Base-by-base conservation (phyloP, 2,329 filamentous ascomycete species). In the Coniochaeta pulveracea region DNA sequence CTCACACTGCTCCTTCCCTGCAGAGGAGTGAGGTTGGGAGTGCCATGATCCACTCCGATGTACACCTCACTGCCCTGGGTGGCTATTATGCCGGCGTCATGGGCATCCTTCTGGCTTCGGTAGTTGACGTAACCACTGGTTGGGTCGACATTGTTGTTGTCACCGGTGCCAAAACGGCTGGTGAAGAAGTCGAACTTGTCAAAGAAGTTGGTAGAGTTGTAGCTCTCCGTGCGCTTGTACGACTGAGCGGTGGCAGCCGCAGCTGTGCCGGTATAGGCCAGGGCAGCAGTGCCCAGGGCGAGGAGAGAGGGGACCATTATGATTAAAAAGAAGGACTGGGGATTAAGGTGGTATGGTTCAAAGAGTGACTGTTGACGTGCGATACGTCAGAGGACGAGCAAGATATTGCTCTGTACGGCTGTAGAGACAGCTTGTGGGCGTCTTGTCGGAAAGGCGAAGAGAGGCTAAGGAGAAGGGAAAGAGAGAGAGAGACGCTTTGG, bases 101-200 rank as follows among this genome's bases (percentile, higher is more conserved):
- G 26, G 10, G 64, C 63, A 15, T 56, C 49, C 1, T 38, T 16
- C 33, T 49, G 43, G 46, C 36, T 51, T 28, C 53, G 49, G 43
- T 66, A 86, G 36, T 62, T 56, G 31, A 84, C 79, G 45, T 69
- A 80, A 7, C 80, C 80, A 36, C 66, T 48, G 27, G 75, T 85
- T 6, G 74, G 74, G 44, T 85, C 80, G 5, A 45, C 28, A 12
- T 42, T 46, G 32, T 49, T 41, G 28, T 33, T 29, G 28, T 46
- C 38, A 22, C 31, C 34, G 14, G 41, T 41, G n/a, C 14, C 14
- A 35, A 40, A 41, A 9, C 45, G 24, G 26, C 34, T 43, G 39
- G 47, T 47, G 35, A 57, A 51, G 46, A 66, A 66, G 26, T 51
- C 37, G 40, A 65, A 68, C 47, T 66, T 62, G 44, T 58, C 50